Conservation (phyloP, 1,284 basidiomycete genomes). For the Irpex rosettiformis region DNA sequence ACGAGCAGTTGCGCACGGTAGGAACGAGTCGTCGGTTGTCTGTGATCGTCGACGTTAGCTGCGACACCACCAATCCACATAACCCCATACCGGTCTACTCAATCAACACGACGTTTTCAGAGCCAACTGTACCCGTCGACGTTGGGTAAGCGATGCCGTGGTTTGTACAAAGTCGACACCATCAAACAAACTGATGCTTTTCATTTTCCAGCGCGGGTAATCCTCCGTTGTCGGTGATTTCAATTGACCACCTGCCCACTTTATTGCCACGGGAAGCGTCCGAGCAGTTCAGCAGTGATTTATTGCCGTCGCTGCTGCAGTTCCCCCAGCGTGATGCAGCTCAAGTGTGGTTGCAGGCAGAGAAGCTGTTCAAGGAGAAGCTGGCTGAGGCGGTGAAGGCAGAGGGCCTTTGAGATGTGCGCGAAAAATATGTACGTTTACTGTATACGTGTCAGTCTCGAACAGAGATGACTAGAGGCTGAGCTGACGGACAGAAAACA, state of each 20-base stretch:
- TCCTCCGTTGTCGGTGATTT: conserved; percentile 80
- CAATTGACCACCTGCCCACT: conserved; percentile 98
- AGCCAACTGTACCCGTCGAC: conserved; percentile 89
- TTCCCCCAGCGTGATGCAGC: conserved; percentile 67
- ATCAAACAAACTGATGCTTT: background rate
- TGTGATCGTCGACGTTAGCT: conserved; percentile 96
- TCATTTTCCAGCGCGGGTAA: conserved; percentile 43
- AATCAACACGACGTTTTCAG: conserved; percentile 94
- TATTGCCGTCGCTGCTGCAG: conserved; percentile 84
- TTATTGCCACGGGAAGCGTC: conserved; percentile 94
- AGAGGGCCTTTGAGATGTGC: conserved; percentile 26
- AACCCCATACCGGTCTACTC: conserved; percentile 97
- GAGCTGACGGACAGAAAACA: background rate
- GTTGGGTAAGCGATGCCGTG: conserved; percentile 53
- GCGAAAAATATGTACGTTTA: conserved; percentile 5
- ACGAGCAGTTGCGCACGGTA: conserved; percentile 70
- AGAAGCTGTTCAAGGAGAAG: conserved; percentile 84
- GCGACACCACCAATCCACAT: conserved; percentile 98
- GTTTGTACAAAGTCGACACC: background rate
- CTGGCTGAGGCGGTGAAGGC: conserved; percentile 58
- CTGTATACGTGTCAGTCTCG: background rate
- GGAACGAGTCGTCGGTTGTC: conserved; percentile 71
- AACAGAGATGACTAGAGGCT: background rate
- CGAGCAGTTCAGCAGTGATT: conserved; percentile 91
- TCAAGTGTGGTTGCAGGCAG: conserved; percentile 89